Evolutionary conservation across 306 rosid species (phyloP).

Genomic region (Cercis canadensis): DNA sequence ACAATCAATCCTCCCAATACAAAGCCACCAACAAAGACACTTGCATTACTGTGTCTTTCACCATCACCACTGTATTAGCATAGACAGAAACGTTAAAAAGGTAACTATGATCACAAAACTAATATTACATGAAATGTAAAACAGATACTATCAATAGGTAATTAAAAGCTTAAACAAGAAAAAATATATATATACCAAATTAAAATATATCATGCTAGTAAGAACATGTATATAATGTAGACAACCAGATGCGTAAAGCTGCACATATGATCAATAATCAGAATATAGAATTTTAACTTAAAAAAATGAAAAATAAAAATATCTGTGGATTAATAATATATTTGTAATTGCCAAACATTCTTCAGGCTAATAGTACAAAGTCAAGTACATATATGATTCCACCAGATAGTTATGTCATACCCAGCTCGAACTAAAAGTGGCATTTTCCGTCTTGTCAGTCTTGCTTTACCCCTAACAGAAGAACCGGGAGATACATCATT

Average conservation of each 20-base stretch:
- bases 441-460: constrained; percentile 31
- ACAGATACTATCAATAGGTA: background rate
- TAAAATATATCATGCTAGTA: constrained; percentile 5
- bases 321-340: background rate
- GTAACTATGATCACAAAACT: constrained; percentile 12
- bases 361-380: constrained; percentile 11
- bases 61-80: constrained; percentile 52
- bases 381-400: background rate
- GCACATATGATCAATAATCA: constrained; percentile 11
- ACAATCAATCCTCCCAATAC: constrained; percentile 66
- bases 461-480: constrained; percentile 45
- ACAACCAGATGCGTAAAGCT: background rate
- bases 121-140: background rate
- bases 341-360: background rate
- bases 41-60: constrained; percentile 50
- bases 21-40: constrained; percentile 67
- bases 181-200: too few species aligned
- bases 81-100: constrained; percentile 6
- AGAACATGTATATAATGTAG: background rate
- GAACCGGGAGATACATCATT: constrained; percentile 33
- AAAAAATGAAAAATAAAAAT: too few species aligned
- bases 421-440: constrained; percentile 56
- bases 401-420: constrained; percentile 35
- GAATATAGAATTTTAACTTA: too few species aligned
- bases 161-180: background rate